These are phyloP conservation scores for Globisporangium cystogenes DNA, from an alignment of 352 stramenopile genomes.

Conservation along the genomic window DNA sequence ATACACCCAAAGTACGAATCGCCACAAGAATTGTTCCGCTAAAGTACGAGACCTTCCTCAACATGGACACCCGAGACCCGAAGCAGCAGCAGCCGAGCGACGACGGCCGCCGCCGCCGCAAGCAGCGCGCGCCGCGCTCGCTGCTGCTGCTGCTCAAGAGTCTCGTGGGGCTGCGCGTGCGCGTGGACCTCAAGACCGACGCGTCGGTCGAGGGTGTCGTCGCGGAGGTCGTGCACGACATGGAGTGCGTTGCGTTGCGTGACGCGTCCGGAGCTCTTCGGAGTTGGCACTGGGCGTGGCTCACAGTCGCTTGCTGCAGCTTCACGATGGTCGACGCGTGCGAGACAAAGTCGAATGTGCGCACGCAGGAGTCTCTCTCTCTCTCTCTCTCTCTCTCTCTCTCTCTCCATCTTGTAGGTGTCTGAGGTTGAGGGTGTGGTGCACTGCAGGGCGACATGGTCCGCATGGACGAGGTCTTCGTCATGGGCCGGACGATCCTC, in stretches of 20 bases:
- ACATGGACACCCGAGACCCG: too few species aligned
- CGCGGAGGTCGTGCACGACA: conserved; percentile 79
- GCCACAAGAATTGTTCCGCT: too few species aligned
- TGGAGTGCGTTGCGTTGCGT: conserved; percentile 49
- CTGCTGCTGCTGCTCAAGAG: conserved; percentile 82
- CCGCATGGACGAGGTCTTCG: conserved; percentile 79
- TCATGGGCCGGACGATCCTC: conserved; percentile 83
- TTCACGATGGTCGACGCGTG: conserved; percentile 71
- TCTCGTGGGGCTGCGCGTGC: conserved; percentile 72
- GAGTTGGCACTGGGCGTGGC: not conserved
- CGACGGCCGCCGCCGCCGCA: not conserved
- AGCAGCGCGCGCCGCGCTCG: conserved; percentile 34
- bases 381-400: too few species aligned
- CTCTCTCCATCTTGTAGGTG: too few species aligned
- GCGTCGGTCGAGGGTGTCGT: conserved; percentile 70
- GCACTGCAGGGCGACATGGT: conserved; percentile 37
- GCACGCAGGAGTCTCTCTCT: too few species aligned
- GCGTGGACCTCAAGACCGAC: conserved; percentile 84
- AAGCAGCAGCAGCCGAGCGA: too few species aligned
- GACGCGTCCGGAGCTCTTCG: not conserved
- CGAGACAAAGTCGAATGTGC: conserved; percentile 70
- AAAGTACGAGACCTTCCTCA: too few species aligned
- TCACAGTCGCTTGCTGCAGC: conserved; percentile 11
- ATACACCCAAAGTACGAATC: too few species aligned
- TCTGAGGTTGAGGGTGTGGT: not conserved